Base-by-base conservation (phyloP, 2,329 filamentous ascomycete species). In the Chalara sp. region DNA sequence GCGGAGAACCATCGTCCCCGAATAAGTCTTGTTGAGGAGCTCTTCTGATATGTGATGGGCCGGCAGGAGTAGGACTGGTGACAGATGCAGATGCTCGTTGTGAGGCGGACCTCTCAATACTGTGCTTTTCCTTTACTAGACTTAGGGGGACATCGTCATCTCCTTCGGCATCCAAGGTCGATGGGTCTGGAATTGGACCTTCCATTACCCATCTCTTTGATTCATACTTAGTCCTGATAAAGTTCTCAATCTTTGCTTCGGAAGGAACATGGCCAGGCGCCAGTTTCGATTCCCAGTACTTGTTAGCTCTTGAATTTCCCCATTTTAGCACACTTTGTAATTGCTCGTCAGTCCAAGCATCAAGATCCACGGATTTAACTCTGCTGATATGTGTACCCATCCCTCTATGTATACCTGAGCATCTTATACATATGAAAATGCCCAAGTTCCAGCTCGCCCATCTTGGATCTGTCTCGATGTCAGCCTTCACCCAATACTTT, bases 151-250 rank as follows among this genome's bases (percentile, higher is more conserved):
- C 83, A 67, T 97, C 90, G 60, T 96, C 90, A 63, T 96, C 92
- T 49, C 83, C 90, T 12, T 89, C 87, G 11, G 74, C 82, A 66
- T 95, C 89, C 47, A 99, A 72, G 1, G 87, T 88, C 3, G 88
- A 79, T n/a, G 95, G 93, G 66, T 97, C 90, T 5, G 95, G 95
- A 66, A 95, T 92, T 5, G 83, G 84, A 1, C 93, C 93, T 54
- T 99, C 93, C 91, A 97, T 97, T n/a, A 90, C 87, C 93, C 93
- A 99, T 72, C 95, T 80, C 80, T 96, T 97, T 49, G 93, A 87
- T 69, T 99, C 93, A 70, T 99, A 99, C 71, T 99, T 99, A 51
- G 95, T 99, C 59, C 93, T 84, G 63, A 99, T 97, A 66, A 99
- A 99, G 76, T 97, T 99, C 78, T 99, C 93, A 62, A 99, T 97